Base-by-base conservation (phyloP, 768 basidiomycete genomes). In the Dioszegia aurantiaca region DNA sequence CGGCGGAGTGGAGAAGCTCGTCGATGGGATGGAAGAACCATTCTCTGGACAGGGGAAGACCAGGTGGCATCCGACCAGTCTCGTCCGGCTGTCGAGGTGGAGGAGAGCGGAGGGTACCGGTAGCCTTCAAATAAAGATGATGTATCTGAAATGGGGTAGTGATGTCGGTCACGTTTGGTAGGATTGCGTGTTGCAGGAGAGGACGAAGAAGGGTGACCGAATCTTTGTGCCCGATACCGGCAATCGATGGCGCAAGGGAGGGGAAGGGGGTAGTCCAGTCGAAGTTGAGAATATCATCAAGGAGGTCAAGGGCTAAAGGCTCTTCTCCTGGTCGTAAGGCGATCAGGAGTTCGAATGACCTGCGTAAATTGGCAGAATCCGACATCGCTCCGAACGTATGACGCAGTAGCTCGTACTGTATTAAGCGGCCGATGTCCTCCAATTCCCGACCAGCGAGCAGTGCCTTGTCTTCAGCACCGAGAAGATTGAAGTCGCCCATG, bases 1-100 rank as follows among this genome's bases (percentile, higher is more conserved):
- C 84, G 0, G 85, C 86, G 0, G 91, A 93, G 10, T 85, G 85
- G 9, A 97, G 79, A 8, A 97, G 82, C 63, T 91, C 86, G 64
- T 89, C 83, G 4, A 95, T 72, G 0, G 90, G 84, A 0, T 80
- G 74, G 41, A 87, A 79, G 4, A 82, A 72, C 88, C 90, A 94
- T 69, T 89, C 86, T 8, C 77, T 77, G 1, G 77, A 55, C 4
- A 80, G 67, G 8, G 78, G 78, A 23, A 80, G 19, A 83, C 77
- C 26, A n/a, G 44, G 14, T 0, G 45, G 44, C 11, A n/a, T 11
- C 8, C 40, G 27, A 44, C 54, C 54, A 16, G 31, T 55, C 41
- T 55, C 52, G 48, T 33, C 36, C 14, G 37, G 26, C 12, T 51
- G 43, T 4, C 61, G 51, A 23, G 45, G 14, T 14, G 57, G 14